Evolutionary conservation across 495 filamentous ascomycete species (phyloP).

Genomic region (Penicillium longicatenatum): DNA sequence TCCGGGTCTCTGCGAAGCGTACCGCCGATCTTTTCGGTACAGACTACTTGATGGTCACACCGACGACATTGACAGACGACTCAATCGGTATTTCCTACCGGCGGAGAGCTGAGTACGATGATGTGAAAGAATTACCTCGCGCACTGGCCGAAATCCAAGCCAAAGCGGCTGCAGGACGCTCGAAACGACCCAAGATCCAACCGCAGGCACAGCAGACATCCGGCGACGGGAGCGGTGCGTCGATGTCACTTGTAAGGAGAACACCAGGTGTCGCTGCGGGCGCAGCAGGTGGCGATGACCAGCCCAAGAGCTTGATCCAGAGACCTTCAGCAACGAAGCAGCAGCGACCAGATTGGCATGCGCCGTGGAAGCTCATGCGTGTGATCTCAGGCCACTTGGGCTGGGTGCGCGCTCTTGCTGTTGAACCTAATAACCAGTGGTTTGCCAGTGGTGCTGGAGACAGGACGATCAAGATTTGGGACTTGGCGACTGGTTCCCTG

Average conservation of each 20-base stretch:
- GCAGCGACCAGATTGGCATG: slow-evolving; percentile 87
- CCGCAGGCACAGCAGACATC: slow-evolving; percentile 24
- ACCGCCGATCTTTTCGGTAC: slow-evolving; percentile 65
- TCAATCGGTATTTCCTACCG: slow-evolving; percentile 58
- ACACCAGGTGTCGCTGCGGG: slow-evolving; percentile 33
- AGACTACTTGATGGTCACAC: slow-evolving; percentile 57
- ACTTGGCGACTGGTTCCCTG: slow-evolving; percentile 81
- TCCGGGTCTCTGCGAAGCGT: slow-evolving; percentile 65
- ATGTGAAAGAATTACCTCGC: slow-evolving; percentile 80
- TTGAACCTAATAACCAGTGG: slow-evolving; percentile 97
- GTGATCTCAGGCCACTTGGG: slow-evolving; percentile 96
- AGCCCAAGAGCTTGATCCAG: slow-evolving; percentile 63
- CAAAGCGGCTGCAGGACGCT: slow-evolving; percentile 57
- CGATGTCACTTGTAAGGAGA: slow-evolving; percentile 46
- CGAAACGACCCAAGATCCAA: slow-evolving; percentile 55
- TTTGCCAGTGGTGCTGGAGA: slow-evolving; percentile 97
- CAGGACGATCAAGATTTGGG: slow-evolving; percentile 98
- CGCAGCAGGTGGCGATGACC: slow-evolving; percentile 32
- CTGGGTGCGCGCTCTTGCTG: slow-evolving; percentile 89
- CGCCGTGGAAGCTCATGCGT: slow-evolving; percentile 97
- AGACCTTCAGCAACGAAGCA: slow-evolving; percentile 70
- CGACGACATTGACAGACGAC: slow-evolving; percentile 39
- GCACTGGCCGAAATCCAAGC: slow-evolving; percentile 83
- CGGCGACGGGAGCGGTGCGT: slow-evolving; percentile 42
- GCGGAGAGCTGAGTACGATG: slow-evolving; percentile 77